Evolutionary conservation across 768 basidiomycete genomes (phyloP).

Genomic region (Rubroboletus pulcherrimus): DNA sequence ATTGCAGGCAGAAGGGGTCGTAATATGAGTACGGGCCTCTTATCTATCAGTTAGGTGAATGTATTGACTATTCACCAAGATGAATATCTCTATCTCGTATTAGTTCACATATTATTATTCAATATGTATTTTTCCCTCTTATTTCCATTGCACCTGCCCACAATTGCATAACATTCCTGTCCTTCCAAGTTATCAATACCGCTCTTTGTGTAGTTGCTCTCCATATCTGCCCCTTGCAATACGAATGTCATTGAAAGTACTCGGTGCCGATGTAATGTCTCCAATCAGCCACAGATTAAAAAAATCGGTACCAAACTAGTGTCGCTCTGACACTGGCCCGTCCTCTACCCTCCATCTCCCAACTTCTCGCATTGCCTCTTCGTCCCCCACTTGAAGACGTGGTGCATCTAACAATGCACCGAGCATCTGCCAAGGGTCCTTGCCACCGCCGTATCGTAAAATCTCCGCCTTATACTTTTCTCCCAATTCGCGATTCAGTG

Average conservation of each 20-base stretch:
- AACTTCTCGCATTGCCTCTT: constrained; percentile 83
- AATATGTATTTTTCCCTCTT: constrained; percentile 8
- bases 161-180: neutral
- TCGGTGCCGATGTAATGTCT: neutral
- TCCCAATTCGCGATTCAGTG: constrained; percentile 68
- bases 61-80: constrained; percentile 1
- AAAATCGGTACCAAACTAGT: constrained; percentile 35
- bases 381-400: constrained; percentile 66
- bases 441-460: constrained; percentile 79
- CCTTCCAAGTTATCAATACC: neutral
- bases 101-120: constrained; percentile 19
- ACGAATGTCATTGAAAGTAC: neutral
- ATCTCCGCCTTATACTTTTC: constrained; percentile 79
- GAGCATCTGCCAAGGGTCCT: constrained; percentile 94
- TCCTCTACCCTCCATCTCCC: constrained; percentile 86
- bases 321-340: constrained; percentile 58
- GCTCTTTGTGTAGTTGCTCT: neutral
- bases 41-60: too few species aligned
- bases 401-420: constrained; percentile 62
- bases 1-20: constrained; percentile 22
- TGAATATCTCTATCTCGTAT: neutral
- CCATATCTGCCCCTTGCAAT: neutral
- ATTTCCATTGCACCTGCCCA: neutral
- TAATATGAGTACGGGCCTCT: constrained; percentile 1
- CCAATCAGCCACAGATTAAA: neutral